Evolutionary conservation across 2,329 filamentous ascomycete genomes (phyloP).

Genomic region (Cryphonectria radicalis): DNA sequence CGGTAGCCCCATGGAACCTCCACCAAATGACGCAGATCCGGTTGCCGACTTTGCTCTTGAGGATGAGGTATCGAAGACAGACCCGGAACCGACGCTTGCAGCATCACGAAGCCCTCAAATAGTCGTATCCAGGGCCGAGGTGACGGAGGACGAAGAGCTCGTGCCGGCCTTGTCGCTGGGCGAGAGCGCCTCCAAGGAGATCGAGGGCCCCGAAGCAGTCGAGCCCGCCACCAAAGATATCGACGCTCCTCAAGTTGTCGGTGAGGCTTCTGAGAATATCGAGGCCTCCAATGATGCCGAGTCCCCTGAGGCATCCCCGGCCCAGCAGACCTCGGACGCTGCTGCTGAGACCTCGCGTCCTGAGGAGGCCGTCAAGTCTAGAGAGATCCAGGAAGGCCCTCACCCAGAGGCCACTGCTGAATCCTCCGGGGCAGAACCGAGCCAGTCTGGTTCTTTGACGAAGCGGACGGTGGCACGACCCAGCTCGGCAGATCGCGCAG

Average conservation of each 20-base stretch:
- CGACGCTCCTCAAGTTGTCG: background rate
- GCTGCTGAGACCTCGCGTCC: background rate
- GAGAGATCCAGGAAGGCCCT: slow-evolving; percentile 5
- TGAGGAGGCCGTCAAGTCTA: background rate
- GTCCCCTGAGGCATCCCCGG: background rate
- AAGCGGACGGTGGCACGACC: slow-evolving; percentile 23
- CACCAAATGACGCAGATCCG: slow-evolving; percentile 17
- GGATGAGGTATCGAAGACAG: background rate
- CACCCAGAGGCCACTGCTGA: slow-evolving; percentile 13
- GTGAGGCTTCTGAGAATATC: background rate
- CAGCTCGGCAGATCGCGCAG: slow-evolving; percentile 20
- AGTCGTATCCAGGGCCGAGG: slow-evolving; percentile 19
- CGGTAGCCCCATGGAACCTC: slow-evolving; percentile 18
- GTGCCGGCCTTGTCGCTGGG: slow-evolving; percentile 6
- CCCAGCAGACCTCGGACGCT: background rate
- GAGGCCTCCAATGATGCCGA: background rate
- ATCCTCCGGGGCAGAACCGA: slow-evolving; percentile 23
- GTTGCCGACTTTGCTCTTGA: slow-evolving; percentile 5
- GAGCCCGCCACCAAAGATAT: background rate
- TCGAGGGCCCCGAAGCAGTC: background rate
- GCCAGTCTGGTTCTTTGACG: slow-evolving; percentile 23
- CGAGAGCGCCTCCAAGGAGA: slow-evolving; percentile 4
- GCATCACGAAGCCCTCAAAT: slow-evolving; percentile 21
- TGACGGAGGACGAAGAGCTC: slow-evolving; percentile 16
- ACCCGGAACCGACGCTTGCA: background rate